Percentiles rank a stretch among this genome's conserved stretches.
phyloP scores from a whole-genome alignment of 2,329 filamentous ascomycete genomes.

The Leptographium procerum region DNA sequence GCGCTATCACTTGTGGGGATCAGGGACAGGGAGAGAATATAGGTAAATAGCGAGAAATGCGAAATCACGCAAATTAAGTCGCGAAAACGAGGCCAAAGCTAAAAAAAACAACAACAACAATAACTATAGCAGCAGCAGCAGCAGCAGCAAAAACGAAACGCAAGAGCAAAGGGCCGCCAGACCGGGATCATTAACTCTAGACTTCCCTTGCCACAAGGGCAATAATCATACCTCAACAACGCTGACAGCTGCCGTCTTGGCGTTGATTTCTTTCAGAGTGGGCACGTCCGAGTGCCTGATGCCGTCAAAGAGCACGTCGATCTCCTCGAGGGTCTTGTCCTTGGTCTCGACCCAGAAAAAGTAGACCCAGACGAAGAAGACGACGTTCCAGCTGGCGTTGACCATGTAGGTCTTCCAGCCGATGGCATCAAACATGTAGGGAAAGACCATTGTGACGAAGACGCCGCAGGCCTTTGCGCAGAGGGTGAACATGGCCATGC shows the following conservation, averaged over 20 bases:
- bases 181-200: too few species aligned
- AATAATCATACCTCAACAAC: neutral
- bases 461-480: constrained; percentile 32
- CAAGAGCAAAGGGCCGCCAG: neutral
- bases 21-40: neutral
- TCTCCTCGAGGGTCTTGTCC: constrained; percentile 16
- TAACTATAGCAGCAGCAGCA: neutral
- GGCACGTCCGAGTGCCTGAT: constrained; percentile 26
- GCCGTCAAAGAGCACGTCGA: constrained; percentile 32
- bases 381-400: constrained; percentile 29
- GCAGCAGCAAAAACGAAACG: neutral
- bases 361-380: constrained; percentile 30
- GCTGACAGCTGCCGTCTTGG: neutral
- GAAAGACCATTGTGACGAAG: constrained; percentile 31
- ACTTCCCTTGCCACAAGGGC: too few species aligned
- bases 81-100: too few species aligned
- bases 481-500: constrained; percentile 30
- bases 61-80: too few species aligned
- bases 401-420: constrained; percentile 39
- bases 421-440: constrained; percentile 33
- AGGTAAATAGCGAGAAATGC: neutral
- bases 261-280: neutral
- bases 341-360: constrained; percentile 37
- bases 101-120: neutral
- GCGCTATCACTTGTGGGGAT: too few species aligned